A percentile compares a stretch with the other conserved stretches of the same genome.
Evolutionary conservation across 805 yeast species (phyloP).

Genomic region (Ogataea pignaliae): DNA sequence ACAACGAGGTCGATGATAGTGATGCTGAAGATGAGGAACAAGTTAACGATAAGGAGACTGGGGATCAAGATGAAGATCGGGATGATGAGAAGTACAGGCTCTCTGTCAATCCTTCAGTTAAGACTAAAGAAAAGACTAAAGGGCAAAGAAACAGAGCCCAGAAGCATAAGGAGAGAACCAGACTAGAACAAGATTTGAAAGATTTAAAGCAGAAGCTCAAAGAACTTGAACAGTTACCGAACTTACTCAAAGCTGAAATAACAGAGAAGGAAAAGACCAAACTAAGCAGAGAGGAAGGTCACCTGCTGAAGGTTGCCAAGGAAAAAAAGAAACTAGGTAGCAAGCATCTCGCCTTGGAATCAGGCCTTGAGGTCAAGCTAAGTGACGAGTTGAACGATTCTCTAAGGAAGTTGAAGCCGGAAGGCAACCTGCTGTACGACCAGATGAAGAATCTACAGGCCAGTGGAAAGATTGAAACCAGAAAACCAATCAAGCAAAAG

Average conservation of each 20-base stretch:
- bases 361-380: slow-evolving; percentile 69
- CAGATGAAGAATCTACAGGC: slow-evolving; percentile 78
- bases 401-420: slow-evolving; percentile 79
- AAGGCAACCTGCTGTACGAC: slow-evolving; percentile 82
- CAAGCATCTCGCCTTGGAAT: slow-evolving; percentile 38
- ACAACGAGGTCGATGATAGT: slow-evolving; percentile 46
- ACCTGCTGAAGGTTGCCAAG: slow-evolving; percentile 22
- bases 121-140: slow-evolving; percentile 67
- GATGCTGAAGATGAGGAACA: slow-evolving; percentile 37
- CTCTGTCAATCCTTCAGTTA: slow-evolving; percentile 70
- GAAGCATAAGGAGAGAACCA: slow-evolving; percentile 54
- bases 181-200: slow-evolving; percentile 50
- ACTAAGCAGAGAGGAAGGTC: slow-evolving; percentile 12
- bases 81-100: slow-evolving; percentile 37
- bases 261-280: slow-evolving; percentile 4
- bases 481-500: slow-evolving; percentile 63
- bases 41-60: slow-evolving; percentile 33
- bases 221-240: slow-evolving; percentile 51
- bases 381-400: slow-evolving; percentile 87
- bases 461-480: slow-evolving; percentile 80
- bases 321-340: slow-evolving; percentile 36
- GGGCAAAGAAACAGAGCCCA: slow-evolving; percentile 70
- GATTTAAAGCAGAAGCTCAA: slow-evolving; percentile 55
- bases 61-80: slow-evolving; percentile 32
- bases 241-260: slow-evolving; percentile 33